Evolutionary conservation across 1,139 yeast genomes (phyloP).

Genomic region (Suhomyces maxii): DNA sequence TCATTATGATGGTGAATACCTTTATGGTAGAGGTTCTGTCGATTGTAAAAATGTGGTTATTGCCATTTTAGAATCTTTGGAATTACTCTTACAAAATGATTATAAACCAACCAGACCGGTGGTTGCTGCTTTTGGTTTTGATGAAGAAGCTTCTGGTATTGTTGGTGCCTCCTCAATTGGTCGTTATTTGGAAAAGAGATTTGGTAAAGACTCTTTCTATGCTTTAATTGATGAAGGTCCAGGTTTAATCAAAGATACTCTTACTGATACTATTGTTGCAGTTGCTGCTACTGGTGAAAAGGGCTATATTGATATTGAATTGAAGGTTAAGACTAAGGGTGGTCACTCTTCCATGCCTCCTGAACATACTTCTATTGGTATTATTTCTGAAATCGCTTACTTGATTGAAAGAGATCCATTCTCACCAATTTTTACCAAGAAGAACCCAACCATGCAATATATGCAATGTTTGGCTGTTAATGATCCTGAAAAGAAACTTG

Average conservation of each 20-base stretch:
- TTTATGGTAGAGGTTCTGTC: constrained; percentile 67
- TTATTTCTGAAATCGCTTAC: constrained; percentile 53
- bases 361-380: constrained; percentile 73
- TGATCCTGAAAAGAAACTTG: constrained; percentile 16
- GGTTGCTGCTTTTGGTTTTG: constrained; percentile 65
- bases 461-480: constrained; percentile 52
- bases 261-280: constrained; percentile 37
- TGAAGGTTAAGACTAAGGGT: constrained; percentile 57
- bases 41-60: constrained; percentile 64
- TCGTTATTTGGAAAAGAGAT: constrained; percentile 43
- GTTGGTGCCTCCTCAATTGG: constrained; percentile 54
- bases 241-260: constrained; percentile 31
- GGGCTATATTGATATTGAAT: constrained; percentile 55
- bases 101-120: constrained; percentile 57
- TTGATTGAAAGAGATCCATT: constrained; percentile 53
- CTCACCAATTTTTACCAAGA: constrained; percentile 39
- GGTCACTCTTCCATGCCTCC: constrained; percentile 79
- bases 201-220: constrained; percentile 57
- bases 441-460: constrained; percentile 50
- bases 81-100: constrained; percentile 43
- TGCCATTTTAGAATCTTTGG: constrained; percentile 60
- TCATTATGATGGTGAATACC: constrained; percentile 43
- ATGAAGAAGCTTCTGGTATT: constrained; percentile 68
- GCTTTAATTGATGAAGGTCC: constrained; percentile 67
- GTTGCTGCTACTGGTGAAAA: constrained; percentile 60